A percentile compares a stretch with the other conserved stretches of the same genome.
phyloP scores from a whole-genome alignment of 345 rosid species.

The Ceriops tagal region DNA sequence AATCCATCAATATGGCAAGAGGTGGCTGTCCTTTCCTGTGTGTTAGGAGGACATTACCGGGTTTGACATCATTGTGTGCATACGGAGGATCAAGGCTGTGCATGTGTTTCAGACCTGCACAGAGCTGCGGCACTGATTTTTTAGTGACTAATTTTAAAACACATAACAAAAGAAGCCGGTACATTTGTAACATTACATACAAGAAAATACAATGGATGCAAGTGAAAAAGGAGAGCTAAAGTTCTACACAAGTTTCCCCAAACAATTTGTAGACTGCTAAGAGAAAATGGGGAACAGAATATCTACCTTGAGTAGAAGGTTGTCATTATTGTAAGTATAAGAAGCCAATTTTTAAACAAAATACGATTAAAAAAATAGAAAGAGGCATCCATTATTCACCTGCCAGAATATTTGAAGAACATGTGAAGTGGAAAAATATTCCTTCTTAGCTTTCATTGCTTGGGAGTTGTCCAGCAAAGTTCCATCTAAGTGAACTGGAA shows the following conservation, averaged over 20 bases:
- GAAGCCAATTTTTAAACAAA: no score
- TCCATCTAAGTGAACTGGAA: conserved; percentile 97
- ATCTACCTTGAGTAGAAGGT: background rate
- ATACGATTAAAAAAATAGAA: background rate
- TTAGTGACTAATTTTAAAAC: conserved; percentile 9
- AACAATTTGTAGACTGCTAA: background rate
- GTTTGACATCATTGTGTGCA: conserved; percentile 99
- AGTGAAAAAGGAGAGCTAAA: background rate
- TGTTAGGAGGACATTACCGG: conserved; percentile 82
- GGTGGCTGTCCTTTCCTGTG: conserved; percentile 79
- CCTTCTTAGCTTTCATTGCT: conserved; percentile 83
- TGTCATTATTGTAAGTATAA: background rate
- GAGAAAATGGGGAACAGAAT: background rate
- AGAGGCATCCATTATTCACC: conserved; percentile 39
- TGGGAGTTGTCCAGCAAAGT: conserved; percentile 78
- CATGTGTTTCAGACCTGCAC: conserved; percentile 98
- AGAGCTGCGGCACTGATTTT: conserved; percentile 53
- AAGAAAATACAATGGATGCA: background rate
- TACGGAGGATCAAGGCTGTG: conserved; percentile 87
- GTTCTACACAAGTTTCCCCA: background rate
- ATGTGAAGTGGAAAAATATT: conserved; percentile 72
- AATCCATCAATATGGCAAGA: conserved; percentile 92
- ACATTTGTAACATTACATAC: background rate
- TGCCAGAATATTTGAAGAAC: conserved; percentile 90
- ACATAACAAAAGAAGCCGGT: background rate